Evolutionary conservation across 2,329 filamentous ascomycete genomes (phyloP).

Genomic region (Colletotrichum sublineola): DNA sequence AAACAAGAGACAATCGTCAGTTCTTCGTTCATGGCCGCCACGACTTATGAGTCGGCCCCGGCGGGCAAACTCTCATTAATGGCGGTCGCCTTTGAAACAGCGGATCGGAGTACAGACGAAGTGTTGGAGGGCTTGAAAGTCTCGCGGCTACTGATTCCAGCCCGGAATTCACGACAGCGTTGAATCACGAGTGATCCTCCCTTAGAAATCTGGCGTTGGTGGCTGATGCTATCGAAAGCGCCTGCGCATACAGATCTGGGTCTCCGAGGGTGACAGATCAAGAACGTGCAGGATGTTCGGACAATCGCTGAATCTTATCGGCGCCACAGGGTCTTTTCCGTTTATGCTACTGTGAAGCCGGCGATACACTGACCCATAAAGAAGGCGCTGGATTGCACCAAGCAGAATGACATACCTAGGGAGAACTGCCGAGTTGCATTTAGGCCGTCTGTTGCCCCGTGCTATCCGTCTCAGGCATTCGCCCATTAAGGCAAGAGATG

Average conservation of each 20-base stretch:
- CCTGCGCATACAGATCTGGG: not conserved
- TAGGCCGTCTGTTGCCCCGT: not conserved
- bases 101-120: not conserved
- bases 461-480: slow-evolving; percentile 8
- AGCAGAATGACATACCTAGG: not conserved
- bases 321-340: not conserved
- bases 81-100: not conserved
- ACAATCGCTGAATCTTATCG: not conserved
- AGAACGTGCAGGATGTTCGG: not conserved
- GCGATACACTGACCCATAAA: not conserved
- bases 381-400: not conserved
- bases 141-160: not conserved
- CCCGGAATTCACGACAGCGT: not conserved
- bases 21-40: not conserved
- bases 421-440: not conserved
- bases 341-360: not conserved
- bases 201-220: not conserved
- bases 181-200: not conserved
- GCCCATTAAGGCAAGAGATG: not conserved
- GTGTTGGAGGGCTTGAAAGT: not conserved
- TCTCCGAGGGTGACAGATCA: not conserved
- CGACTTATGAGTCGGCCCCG: not conserved
- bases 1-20: not conserved
- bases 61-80: not conserved
- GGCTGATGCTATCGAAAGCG: not conserved